Evolutionary conservation across 2,329 filamentous ascomycete genomes (phyloP), one percentile per base, ranked within the genome.

Genomic region (Diaporthe sp.): DNA sequence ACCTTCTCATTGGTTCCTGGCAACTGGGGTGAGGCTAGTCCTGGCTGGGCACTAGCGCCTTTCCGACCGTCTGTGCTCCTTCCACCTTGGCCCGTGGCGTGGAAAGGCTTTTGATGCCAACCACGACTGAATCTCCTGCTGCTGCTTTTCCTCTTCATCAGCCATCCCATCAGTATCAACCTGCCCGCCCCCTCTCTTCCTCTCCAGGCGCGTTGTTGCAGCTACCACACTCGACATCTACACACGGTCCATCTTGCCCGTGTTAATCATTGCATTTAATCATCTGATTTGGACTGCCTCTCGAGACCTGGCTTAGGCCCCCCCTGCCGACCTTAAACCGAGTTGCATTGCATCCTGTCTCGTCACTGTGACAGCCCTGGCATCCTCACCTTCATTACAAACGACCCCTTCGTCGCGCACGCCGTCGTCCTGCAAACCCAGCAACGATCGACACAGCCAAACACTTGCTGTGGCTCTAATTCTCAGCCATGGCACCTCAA

Each of bases 401-500:
- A 79, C 72, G 76, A 62, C 60, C 58, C 42, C 46, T 44, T 34
- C 28, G 58, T 44, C 71, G 71, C 71, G 58, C 71, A 65, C 58
- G 46, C 71, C 39, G 44, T 53, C 39, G 15, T 22, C 57, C 42
- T 51, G 34, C 34, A 19, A 34, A 17, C 25, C 19, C 37, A 13
- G 51, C 58, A 22, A 57, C 46, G 10, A 37, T 53, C 19, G 13
- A 65, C 39, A 46, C 12, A 57, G n/a, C 31, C 46, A 65, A 55
- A 44, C 44, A n/a, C 4, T 37, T 46, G 39, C 46, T 44, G 19
- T 44, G 71, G 12, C 58, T 65, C n/a, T 51, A 53, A 28, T 39
- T 31, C 34, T 25, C 22, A 82, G 86, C 78, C 77, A 93, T 93
- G 92, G 90, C 91, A 74, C 91, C 91, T 74, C 91, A 93, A 86